A percentile compares a stretch with the other conserved stretches of the same genome.
Conservation (phyloP, 2,329 filamentous ascomycete genomes). For the Xylariaceae sp. region DNA sequence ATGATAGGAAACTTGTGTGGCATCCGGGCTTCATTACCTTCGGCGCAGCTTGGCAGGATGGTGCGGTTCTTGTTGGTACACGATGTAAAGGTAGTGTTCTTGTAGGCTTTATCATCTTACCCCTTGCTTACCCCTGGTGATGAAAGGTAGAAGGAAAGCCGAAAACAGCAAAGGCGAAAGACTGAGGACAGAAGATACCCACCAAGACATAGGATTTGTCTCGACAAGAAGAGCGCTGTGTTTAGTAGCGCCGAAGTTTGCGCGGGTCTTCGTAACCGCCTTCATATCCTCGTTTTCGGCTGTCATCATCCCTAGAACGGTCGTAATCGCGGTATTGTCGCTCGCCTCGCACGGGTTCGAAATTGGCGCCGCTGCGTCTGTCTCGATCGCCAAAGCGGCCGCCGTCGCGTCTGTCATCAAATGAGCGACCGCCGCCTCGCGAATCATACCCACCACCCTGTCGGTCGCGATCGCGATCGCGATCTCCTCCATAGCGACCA, state of each 20-base stretch:
- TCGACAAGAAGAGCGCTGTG: slow-evolving; percentile 32
- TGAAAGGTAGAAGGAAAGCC: slow-evolving; percentile 30
- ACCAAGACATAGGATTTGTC: slow-evolving; percentile 33
- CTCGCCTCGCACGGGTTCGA: slow-evolving; percentile 70
- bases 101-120: slow-evolving; percentile 23
- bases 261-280: slow-evolving; percentile 74
- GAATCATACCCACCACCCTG: slow-evolving; percentile 55
- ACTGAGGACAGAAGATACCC: slow-evolving; percentile 41
- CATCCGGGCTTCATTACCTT: neutral
- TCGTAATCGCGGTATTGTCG: slow-evolving; percentile 53
- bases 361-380: slow-evolving; percentile 57
- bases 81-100: neutral
- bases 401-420: slow-evolving; percentile 52
- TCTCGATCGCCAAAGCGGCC: slow-evolving; percentile 40
- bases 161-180: slow-evolving; percentile 25
- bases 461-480: slow-evolving; percentile 37
- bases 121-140: slow-evolving; percentile 33
- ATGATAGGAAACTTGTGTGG: no score
- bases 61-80: slow-evolving; percentile 7
- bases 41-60: neutral
- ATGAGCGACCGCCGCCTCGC: slow-evolving; percentile 52
- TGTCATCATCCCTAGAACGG: slow-evolving; percentile 53
- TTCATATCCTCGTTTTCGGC: slow-evolving; percentile 69
- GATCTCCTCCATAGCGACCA: slow-evolving; percentile 36
- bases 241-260: slow-evolving; percentile 58